A percentile compares a stretch with the other conserved stretches of the same genome.
Evolutionary conservation across 1,139 yeast genomes (phyloP).

Genomic region (Pichia sp.): DNA sequence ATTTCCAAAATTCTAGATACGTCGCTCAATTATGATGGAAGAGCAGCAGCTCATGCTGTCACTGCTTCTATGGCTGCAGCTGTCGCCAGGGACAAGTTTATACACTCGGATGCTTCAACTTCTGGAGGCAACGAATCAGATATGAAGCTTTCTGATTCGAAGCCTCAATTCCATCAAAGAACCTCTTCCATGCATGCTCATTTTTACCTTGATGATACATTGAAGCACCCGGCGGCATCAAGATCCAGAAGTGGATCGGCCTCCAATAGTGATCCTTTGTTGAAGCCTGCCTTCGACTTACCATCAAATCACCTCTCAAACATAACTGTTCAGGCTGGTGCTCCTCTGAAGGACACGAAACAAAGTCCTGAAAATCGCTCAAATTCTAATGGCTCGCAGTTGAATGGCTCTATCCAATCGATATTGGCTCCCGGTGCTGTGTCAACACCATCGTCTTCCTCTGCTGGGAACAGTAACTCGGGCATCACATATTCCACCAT

Average conservation of each 20-base stretch:
- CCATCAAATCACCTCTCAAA: neutral
- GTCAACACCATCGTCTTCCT: neutral
- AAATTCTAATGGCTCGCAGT: slow-evolving; percentile 2
- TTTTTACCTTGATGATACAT: slow-evolving; percentile 67
- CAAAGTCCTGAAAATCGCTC: slow-evolving; percentile 8
- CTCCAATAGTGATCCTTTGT: slow-evolving; percentile 26
- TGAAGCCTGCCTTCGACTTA: slow-evolving; percentile 24
- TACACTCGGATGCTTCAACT: slow-evolving; percentile 12
- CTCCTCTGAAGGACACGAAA: neutral
- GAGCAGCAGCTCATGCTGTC: slow-evolving; percentile 33
- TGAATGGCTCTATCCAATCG: neutral
- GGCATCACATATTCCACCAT: neutral
- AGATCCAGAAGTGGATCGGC: slow-evolving; percentile 38
- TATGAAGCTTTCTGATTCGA: neutral
- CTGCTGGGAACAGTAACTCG: neutral
- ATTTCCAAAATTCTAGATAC: slow-evolving; percentile 10
- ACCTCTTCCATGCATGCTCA: slow-evolving; percentile 74
- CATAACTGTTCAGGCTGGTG: slow-evolving; percentile 5
- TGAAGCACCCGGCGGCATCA: slow-evolving; percentile 44
- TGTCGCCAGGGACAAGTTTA: slow-evolving; percentile 29
- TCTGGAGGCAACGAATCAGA: slow-evolving; percentile 2
- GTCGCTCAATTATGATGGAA: slow-evolving; percentile 20
- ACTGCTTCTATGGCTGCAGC: slow-evolving; percentile 35
- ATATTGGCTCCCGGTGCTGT: neutral
- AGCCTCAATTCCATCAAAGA: slow-evolving; percentile 41